Base-by-base conservation (phyloP, 2,329 filamentous ascomycete genomes). In the Nemania diffusa region DNA sequence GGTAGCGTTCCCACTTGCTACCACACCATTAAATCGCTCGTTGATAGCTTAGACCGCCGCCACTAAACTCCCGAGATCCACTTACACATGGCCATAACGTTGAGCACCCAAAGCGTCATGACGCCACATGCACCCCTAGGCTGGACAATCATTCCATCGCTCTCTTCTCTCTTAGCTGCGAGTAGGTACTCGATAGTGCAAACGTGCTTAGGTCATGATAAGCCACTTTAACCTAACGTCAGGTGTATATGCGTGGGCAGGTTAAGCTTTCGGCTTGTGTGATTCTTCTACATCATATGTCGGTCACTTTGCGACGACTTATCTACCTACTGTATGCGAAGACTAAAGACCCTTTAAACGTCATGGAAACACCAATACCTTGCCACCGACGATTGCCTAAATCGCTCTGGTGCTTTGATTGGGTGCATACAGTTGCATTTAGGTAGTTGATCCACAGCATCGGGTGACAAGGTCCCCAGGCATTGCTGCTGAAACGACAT, bases 1-100 rank as follows among this genome's bases (percentile, higher is more conserved):
- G n/a, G n/a, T n/a, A n/a, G n/a, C n/a, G n/a, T n/a, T n/a, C 32
- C 32, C 32, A 5, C 32, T 34, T 34, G 11, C 11, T 34, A 34
- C 32, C n/a, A n/a, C 32, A 50, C 5, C 46, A 50, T 46, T 32
- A 57, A 46, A 53, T 57, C 26, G 53, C 53, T 62, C 46, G 58
- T 57, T 32, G 22, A 26, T 37, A 20, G 46, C n/a, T n/a, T 53
- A 51, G 51, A 53, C 46, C 51, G 48, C 50, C 64, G 37, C 51
- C 57, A 62, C 37, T 20, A 9, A 58, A 44, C 37, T 66, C 58
- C 57, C 58, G 53, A 57, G 44, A 42, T 58, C 64, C 64, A 57
- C 64, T 48, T 66, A 42, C 64, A 58, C 53, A 58, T 63, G 64
- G 64, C 62, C 44, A 42, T 32, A 4, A 13, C 8, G 51, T 24